Evolutionary conservation across 768 basidiomycete genomes (phyloP).

Genomic region (Lactarius pseudohatsudake): DNA sequence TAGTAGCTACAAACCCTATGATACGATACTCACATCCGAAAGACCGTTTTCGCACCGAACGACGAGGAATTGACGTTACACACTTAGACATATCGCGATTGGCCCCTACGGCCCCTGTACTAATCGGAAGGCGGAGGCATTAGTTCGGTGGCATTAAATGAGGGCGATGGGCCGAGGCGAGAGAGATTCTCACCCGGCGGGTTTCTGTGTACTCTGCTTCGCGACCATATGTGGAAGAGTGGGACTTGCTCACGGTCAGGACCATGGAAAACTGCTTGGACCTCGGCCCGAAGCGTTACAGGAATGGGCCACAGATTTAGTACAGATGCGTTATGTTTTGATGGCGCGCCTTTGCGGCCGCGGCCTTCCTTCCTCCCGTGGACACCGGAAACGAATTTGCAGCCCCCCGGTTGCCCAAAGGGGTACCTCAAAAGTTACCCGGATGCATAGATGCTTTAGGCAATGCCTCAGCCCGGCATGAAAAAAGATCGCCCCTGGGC

Average conservation of each 20-base stretch:
- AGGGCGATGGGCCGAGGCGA: background rate
- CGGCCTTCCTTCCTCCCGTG: background rate
- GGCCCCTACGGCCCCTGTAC: background rate
- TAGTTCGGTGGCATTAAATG: background rate
- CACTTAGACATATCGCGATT: background rate
- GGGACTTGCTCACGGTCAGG: background rate
- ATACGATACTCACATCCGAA: slow-evolving; percentile 1
- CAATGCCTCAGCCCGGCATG: background rate
- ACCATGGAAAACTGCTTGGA: background rate
- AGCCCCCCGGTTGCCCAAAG: background rate
- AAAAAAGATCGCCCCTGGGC: background rate
- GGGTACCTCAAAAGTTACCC: background rate
- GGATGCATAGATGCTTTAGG: background rate
- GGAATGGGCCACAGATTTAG: too few relatives aligned
- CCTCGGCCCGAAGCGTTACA: background rate
- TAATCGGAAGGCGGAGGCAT: background rate
- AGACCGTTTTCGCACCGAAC: background rate
- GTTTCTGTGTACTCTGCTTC: background rate
- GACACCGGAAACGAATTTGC: background rate
- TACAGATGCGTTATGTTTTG: too few relatives aligned
- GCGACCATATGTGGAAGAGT: background rate
- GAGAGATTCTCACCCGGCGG: background rate
- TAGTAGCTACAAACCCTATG: background rate
- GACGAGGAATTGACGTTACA: background rate
- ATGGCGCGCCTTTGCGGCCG: background rate